Evolutionary conservation across 106 monocot species (phyloP), one percentile per base, ranked within the genome.

Genomic region (Platanthera guangdongensis): DNA sequence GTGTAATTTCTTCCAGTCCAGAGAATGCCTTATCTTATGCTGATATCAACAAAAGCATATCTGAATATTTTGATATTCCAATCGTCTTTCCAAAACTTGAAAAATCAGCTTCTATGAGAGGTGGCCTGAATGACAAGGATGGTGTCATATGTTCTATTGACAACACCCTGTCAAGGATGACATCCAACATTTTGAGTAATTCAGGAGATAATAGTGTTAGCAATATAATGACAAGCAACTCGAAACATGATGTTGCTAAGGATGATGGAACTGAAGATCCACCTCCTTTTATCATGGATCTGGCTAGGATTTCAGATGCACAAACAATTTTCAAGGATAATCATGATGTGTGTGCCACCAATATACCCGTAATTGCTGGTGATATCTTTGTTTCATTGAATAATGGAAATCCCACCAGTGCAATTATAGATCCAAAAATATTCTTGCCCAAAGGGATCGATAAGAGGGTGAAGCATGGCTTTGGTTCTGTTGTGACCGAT

Each of bases 41-140:
- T 62, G 79, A 85, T 79, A 95, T 91, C 52, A 89, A 82, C 72
- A 79, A 68, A 30, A 82, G 78, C 16, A 91, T 95, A 65, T 78
- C 80, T 60, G 81, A 82, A 76, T 91, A 95, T 77, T 95, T 87
- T 89, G 79, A 80, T 18, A 16, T 86, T 78, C 69, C 84, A 79
- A 46, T 67, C 10, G 9, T 16, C 11, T 72, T 0, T 49, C 46
- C 54, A 68, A 63, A 30, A 22, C 11, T 22, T 79, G 74, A 71
- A 57, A 74, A 47, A 67, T 25, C n/a, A 53, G 79, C 74, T 52
- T 32, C 72, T 70, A 18, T 16, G 50, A 57, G 25, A 60, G 55
- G 62, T 77, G 47, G 25, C 68, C 74, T 19, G 18, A 21, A 19
- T 50, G 22, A 62, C 60, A 79, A 74, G 53, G 79, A 83, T 68